A percentile compares a stretch with the other conserved stretches of the same genome.
Conservation (phyloP, 352 stramenopile genomes). For the Globisporangium alternatum region DNA sequence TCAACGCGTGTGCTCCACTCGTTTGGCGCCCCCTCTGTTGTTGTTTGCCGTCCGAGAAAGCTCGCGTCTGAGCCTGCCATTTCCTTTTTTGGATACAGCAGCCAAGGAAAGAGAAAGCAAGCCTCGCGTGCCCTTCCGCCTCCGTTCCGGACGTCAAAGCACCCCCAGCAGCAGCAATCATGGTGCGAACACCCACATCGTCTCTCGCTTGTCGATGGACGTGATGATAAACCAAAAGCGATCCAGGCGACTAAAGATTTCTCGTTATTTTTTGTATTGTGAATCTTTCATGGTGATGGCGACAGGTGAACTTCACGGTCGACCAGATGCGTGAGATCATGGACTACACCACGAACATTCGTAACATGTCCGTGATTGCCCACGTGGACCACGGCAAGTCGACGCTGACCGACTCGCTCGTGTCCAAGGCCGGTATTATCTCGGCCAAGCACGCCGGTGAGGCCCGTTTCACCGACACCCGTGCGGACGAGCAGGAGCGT, state of each 20-base stretch:
- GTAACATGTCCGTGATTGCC: constrained; percentile 99
- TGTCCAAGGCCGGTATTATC: constrained; percentile 99
- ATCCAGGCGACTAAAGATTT: constrained; percentile 4
- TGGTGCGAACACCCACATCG: constrained; percentile 23
- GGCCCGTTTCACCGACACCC: constrained; percentile 99
- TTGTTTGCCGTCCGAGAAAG: background rate
- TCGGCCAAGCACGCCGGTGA: constrained; percentile 97
- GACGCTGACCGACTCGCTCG: constrained; percentile 98
- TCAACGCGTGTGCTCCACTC: constrained; percentile 54
- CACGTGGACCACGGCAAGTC: constrained; percentile 99
- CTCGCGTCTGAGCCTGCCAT: constrained; percentile 24
- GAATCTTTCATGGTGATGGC: background rate
- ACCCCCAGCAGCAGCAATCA: constrained; percentile 44
- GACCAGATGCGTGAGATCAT: constrained; percentile 98
- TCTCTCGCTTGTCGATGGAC: background rate
- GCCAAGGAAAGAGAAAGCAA: constrained; percentile 24
- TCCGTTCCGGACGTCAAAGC: constrained; percentile 19
- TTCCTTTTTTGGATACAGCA: constrained; percentile 58
- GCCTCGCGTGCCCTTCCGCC: constrained; percentile 20
- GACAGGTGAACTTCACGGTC: constrained; percentile 99
- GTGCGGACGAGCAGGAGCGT: constrained; percentile 99
- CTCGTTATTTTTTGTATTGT: background rate
- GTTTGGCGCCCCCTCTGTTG: constrained; percentile 38
- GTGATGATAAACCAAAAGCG: background rate
- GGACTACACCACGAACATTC: constrained; percentile 99